These are phyloP conservation scores for Termitomyces sp. DNA, from an alignment of 768 basidiomycete species.

Conservation along the genomic window DNA sequence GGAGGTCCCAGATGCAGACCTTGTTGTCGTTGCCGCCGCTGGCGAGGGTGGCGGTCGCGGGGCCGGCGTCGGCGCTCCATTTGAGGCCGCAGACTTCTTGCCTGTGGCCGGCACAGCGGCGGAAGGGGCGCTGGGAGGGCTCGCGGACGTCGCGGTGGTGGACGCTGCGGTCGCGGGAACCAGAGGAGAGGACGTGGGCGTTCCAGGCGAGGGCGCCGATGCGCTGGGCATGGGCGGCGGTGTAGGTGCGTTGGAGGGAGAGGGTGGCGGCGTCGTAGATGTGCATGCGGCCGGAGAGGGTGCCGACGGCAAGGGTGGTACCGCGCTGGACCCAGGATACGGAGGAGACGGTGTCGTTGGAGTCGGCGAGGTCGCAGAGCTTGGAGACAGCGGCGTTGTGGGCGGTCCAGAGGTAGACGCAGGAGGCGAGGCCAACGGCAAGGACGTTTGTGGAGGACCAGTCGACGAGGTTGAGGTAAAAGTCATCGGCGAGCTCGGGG, in stretches of 20 bases:
- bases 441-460: constrained; percentile 96
- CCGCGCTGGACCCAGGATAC: constrained; percentile 95
- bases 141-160: constrained; percentile 92
- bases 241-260: constrained; percentile 73
- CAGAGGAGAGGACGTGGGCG: constrained; percentile 77
- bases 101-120: constrained; percentile 65
- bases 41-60: constrained; percentile 56
- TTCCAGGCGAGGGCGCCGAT: constrained; percentile 97
- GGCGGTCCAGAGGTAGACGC: constrained; percentile 97
- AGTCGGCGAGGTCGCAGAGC: constrained; percentile 72
- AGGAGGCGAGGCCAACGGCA: constrained; percentile 85
- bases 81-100: constrained; percentile 97
- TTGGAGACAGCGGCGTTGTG: constrained; percentile 90
- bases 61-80: constrained; percentile 54
- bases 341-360: constrained; percentile 74
- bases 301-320: constrained; percentile 88
- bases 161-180: constrained; percentile 86
- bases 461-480: constrained; percentile 96
- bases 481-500: constrained; percentile 95
- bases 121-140: constrained; percentile 55
- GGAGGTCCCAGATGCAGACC: constrained; percentile 93
- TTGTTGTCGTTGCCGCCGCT: constrained; percentile 99
- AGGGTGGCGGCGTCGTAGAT: constrained; percentile 89
- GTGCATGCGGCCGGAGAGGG: constrained; percentile 80
- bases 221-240: constrained; percentile 78